These are phyloP conservation scores for Erodium trifolium DNA, from an alignment of 441 rosid species.

Conservation along the genomic window DNA sequence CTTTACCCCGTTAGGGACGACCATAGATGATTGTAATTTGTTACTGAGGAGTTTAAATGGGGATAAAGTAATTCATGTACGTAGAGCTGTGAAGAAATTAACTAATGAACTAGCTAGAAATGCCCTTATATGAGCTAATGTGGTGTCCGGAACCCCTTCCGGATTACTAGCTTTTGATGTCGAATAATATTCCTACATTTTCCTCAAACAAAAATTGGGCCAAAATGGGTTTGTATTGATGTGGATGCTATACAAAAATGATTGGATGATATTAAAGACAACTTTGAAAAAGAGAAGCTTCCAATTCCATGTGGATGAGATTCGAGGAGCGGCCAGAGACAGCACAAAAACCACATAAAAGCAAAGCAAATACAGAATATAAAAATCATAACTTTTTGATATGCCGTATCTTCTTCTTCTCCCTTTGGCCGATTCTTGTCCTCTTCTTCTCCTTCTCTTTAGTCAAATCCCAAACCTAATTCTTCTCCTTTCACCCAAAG, in stretches of 20 bases:
- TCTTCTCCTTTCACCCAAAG: not conserved
- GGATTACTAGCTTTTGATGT: too few species aligned
- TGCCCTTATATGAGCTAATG: too few species aligned
- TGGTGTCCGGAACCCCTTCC: too few species aligned
- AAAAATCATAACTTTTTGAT: not conserved
- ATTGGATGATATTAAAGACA: not conserved
- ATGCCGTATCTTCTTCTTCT: not conserved
- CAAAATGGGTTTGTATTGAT: not conserved
- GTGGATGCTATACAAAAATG: not conserved
- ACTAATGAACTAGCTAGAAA: too few species aligned
- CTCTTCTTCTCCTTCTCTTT: not conserved
- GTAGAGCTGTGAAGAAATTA: too few species aligned
- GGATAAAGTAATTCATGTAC: too few species aligned
- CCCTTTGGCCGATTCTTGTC: not conserved
- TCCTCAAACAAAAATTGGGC: not conserved
- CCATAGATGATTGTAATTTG: too few species aligned
- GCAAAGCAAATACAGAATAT: not conserved
- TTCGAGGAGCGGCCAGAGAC: not conserved
- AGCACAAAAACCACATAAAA: not conserved
- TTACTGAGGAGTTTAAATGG: too few species aligned
- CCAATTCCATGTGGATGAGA: not conserved
- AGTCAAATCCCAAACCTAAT: not conserved
- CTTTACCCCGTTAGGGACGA: too few species aligned
- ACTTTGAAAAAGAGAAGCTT: not conserved
- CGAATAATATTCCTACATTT: too few species aligned